phyloP scores from a whole-genome alignment of 225 moss, liverwort and hornwort species.

The Bryoerythrophyllum caledonicum region DNA sequence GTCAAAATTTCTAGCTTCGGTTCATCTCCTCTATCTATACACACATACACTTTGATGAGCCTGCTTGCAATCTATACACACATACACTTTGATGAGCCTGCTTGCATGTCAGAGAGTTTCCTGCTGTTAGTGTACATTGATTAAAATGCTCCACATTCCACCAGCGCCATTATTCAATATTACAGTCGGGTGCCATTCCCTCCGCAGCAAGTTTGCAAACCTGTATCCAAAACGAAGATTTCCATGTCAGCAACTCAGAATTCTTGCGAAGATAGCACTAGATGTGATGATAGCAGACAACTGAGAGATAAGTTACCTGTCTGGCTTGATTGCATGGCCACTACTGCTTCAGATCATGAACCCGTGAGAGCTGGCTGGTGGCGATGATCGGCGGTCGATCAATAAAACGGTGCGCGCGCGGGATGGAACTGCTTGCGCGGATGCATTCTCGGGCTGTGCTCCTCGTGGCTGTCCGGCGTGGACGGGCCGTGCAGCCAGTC shows the following conservation, averaged over 20 bases:
- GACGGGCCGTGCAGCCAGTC: conserved; percentile 50
- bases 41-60: neutral
- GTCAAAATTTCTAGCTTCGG: conserved; percentile 49
- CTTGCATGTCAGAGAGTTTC: neutral
- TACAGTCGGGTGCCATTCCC: conserved; percentile 28
- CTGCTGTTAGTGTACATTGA: conserved; percentile 13
- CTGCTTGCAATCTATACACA: too few species aligned
- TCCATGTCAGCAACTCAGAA: neutral
- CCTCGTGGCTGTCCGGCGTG: conserved; percentile 49
- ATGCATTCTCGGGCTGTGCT: conserved; percentile 43
- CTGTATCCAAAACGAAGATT: neutral
- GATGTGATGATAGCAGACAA: neutral
- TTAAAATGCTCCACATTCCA: conserved; percentile 2
- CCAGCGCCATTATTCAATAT: neutral
- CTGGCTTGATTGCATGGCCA: neutral
- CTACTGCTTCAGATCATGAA: conserved; percentile 14
- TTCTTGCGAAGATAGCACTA: neutral
- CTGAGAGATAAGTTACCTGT: conserved; percentile 17
- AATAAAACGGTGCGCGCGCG: conserved; percentile 48
- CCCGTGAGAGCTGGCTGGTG: neutral
- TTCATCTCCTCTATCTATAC: conserved; percentile 9
- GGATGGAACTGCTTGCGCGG: conserved; percentile 59
- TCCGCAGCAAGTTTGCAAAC: conserved; percentile 10
- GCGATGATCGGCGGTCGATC: neutral
- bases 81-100: conserved; percentile 15